phyloP scores from a whole-genome alignment of 257 asterid genomes.

The Solanum sejunctum region DNA sequence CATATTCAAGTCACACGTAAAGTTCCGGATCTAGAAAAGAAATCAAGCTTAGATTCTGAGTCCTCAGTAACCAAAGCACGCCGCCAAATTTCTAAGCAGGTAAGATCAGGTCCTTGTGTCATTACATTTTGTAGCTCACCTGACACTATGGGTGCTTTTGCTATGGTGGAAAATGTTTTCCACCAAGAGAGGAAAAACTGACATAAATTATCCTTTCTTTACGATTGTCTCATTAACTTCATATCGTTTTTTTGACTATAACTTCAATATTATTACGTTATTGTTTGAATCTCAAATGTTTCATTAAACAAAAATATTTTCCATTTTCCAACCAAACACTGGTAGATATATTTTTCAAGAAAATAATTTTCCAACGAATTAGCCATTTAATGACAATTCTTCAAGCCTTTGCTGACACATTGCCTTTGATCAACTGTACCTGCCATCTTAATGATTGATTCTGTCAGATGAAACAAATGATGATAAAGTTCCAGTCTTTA shows the following conservation, averaged over 20 bases:
- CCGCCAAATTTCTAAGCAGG: constrained; percentile 57
- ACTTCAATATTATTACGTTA: neutral
- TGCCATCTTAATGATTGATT: neutral
- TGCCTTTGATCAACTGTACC: neutral
- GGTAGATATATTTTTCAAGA: neutral
- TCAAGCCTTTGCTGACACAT: neutral
- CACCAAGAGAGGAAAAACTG: neutral
- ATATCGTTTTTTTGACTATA: neutral
- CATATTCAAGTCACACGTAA: constrained; percentile 72
- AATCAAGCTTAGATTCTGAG: constrained; percentile 35
- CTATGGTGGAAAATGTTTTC: neutral
- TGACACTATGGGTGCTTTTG: neutral
- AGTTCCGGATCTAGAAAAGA: constrained; percentile 66
- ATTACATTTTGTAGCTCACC: neutral
- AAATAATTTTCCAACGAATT: neutral
- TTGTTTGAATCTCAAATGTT: neutral
- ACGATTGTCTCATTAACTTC: neutral
- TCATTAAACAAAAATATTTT: neutral
- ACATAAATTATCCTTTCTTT: neutral
- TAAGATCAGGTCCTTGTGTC: constrained; percentile 1
- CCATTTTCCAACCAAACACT: neutral
- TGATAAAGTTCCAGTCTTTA: constrained; percentile 59
- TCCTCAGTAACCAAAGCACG: constrained; percentile 47
- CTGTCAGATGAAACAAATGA: constrained; percentile 61
- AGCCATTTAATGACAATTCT: neutral